Evolutionary conservation across 164 flowering plant genomes (phyloP).

Genomic region (Vitis amurensis): DNA sequence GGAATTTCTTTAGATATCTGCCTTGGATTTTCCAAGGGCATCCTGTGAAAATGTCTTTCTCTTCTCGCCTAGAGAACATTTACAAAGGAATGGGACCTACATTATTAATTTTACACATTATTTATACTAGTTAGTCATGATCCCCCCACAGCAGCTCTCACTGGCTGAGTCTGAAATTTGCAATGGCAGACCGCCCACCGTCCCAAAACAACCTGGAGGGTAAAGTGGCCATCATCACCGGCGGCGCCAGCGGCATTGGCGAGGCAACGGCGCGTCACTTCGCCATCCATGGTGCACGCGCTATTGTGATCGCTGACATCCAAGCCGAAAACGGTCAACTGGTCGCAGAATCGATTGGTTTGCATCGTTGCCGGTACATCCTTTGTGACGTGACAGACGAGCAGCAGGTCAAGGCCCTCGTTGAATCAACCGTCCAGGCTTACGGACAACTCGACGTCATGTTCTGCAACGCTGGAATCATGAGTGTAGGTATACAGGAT

Average conservation of each 20-base stretch:
- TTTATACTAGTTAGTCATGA: too few species aligned
- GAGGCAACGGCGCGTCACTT: slow-evolving; percentile 26
- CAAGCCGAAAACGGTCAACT: slow-evolving; percentile 21
- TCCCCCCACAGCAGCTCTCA: too few species aligned
- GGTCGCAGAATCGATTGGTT: slow-evolving; percentile 17
- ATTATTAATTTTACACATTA: too few species aligned
- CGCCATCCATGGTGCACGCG: slow-evolving; percentile 15
- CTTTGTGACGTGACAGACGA: slow-evolving; percentile 33
- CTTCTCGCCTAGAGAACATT: too few species aligned
- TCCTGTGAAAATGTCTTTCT: too few species aligned
- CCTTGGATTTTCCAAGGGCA: too few species aligned
- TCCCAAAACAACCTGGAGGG: neutral
- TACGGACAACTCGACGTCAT: slow-evolving; percentile 27
- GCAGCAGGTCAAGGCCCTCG: slow-evolving; percentile 13
- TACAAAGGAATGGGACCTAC: neutral
- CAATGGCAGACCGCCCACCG: too few species aligned
- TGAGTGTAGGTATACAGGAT: slow-evolving; percentile 1
- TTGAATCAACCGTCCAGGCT: slow-evolving; percentile 6
- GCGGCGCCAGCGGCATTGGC: slow-evolving; percentile 29
- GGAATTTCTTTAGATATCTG: too few species aligned
- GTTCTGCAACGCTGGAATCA: too few species aligned
- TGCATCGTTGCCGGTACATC: slow-evolving; percentile 8
- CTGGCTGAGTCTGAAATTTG: too few species aligned
- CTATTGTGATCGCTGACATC: slow-evolving; percentile 25
- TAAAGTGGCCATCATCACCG: slow-evolving; percentile 24